A percentile compares a stretch with the other conserved stretches of the same genome.
These are phyloP conservation scores for Coelastrella sp. DNA, from an alignment of 139 green algal species.

Conservation along the genomic window DNA sequence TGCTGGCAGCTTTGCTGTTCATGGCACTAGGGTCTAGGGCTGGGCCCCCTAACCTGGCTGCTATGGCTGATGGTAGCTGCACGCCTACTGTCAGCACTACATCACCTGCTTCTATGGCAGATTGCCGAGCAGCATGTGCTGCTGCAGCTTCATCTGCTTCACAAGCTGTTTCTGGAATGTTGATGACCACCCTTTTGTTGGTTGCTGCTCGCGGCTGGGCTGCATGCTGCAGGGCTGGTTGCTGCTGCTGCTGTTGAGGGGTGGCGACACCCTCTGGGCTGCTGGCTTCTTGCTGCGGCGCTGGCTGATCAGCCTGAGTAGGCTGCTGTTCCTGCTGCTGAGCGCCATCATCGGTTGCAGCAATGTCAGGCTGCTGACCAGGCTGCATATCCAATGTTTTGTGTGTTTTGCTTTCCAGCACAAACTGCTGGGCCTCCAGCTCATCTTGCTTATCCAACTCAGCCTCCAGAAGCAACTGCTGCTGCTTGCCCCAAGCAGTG, in stretches of 20 bases:
- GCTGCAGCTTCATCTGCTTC: neutral
- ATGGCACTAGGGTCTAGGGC: neutral
- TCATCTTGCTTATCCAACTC: conserved; percentile 2
- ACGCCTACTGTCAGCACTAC: neutral
- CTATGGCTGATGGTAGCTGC: neutral
- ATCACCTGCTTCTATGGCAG: neutral
- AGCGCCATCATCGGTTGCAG: neutral
- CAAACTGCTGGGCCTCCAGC: neutral
- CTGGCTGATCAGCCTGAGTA: too few relatives aligned
- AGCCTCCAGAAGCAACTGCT: conserved; percentile 1
- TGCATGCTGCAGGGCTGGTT: neutral
- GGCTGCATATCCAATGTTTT: neutral
- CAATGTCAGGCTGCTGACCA: neutral
- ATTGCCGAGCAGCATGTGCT: neutral
- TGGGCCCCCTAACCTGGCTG: neutral
- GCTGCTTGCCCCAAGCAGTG: conserved; percentile 1
- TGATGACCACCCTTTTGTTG: neutral
- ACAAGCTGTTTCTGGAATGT: too few relatives aligned
- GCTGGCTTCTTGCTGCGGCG: neutral
- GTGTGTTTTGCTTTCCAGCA: neutral
- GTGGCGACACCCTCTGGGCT: neutral
- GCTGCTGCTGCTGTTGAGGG: neutral
- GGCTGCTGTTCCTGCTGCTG: too few relatives aligned
- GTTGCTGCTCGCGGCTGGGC: neutral
- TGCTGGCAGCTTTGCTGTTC: neutral